A percentile compares a stretch with the other conserved stretches of the same genome.
phyloP scores from a whole-genome alignment of 306 rosid genomes.

The Notholithocarpus densiflorus region DNA sequence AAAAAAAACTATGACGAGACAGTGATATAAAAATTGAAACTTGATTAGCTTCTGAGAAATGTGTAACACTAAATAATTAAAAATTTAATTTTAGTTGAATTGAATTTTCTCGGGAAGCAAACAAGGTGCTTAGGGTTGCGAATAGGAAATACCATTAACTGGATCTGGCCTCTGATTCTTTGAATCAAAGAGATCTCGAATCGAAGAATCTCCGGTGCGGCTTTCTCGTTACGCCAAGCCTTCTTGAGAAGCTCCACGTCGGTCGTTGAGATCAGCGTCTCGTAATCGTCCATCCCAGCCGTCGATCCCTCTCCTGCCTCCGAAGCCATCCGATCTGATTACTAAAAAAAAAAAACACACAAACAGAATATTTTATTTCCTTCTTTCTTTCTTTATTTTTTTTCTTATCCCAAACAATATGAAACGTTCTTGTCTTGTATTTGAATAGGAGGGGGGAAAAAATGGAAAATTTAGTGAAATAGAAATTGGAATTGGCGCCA shows the following conservation, averaged over 20 bases:
- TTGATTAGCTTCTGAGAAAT: neutral
- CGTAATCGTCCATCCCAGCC: constrained; percentile 32
- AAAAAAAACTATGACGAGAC: neutral
- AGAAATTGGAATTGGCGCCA: constrained; percentile 21
- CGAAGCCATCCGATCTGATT: constrained; percentile 37
- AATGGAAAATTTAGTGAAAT: too few relatives aligned
- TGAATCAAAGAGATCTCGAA: constrained; percentile 52
- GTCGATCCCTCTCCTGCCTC: constrained; percentile 35
- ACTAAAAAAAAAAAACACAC: neutral
- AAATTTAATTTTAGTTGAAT: neutral
- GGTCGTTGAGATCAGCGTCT: constrained; percentile 34
- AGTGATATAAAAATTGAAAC: neutral
- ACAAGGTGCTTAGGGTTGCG: constrained; percentile 14
- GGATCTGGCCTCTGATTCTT: constrained; percentile 64
- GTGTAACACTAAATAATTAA: neutral
- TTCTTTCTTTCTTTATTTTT: neutral
- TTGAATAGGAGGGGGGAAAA: too few relatives aligned
- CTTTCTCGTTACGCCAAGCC: constrained; percentile 59
- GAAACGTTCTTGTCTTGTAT: too few relatives aligned
- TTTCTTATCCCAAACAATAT: neutral
- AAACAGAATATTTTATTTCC: too few relatives aligned
- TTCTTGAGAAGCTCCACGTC: constrained; percentile 53
- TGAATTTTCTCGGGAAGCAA: neutral
- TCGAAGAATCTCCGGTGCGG: constrained; percentile 64
- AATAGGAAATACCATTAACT: constrained; percentile 47